Evolutionary conservation across 129 eudicot species (phyloP).

Genomic region (Saussurea involucrata): DNA sequence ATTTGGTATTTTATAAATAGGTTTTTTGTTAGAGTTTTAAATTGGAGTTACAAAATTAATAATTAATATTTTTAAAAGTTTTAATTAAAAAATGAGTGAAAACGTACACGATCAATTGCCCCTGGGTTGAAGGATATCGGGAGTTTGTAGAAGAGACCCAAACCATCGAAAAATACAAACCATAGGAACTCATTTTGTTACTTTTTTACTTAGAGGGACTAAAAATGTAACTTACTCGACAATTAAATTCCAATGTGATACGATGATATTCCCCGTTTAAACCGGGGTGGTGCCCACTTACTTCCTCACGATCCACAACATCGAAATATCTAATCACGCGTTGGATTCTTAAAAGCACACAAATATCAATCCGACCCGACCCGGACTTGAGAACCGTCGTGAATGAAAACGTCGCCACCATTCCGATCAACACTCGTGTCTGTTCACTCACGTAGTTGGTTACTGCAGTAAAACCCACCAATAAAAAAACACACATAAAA

Average conservation of each 20-base stretch:
- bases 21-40: no score
- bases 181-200: background rate
- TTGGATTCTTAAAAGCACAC: background rate
- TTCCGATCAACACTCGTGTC: constrained; percentile 39
- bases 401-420: background rate
- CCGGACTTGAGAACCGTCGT: background rate
- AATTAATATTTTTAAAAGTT: no score
- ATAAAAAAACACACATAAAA: constrained; percentile 10
- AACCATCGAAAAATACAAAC: background rate
- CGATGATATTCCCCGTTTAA: background rate
- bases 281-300: background rate
- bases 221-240: background rate
- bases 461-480: constrained; percentile 43
- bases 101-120: background rate
- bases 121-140: background rate
- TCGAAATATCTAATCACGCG: background rate
- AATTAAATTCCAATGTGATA: background rate
- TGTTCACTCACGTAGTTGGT: constrained; percentile 64
- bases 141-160: background rate
- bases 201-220: background rate
- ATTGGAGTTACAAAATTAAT: no score
- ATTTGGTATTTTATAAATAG: no score
- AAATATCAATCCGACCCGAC: background rate
- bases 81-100: background rate
- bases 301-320: background rate